phyloP scores from a whole-genome alignment of 106 monocot genomes.

The Gastrodia elata region DNA sequence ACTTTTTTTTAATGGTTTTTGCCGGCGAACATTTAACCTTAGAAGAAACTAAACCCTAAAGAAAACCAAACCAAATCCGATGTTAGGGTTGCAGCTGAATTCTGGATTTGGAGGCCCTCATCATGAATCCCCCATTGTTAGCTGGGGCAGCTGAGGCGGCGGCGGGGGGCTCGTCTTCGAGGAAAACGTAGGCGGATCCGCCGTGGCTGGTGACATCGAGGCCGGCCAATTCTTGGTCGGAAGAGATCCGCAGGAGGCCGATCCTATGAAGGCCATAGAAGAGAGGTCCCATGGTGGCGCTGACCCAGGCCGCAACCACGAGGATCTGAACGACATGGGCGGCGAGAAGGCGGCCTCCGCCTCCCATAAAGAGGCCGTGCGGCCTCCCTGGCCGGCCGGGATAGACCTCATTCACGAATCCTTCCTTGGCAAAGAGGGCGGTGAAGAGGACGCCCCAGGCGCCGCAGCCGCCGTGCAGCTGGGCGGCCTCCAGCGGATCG shows the following conservation, averaged over 20 bases:
- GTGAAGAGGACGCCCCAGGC: conserved; percentile 32
- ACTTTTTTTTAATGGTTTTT: too few species aligned
- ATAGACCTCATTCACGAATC: conserved; percentile 16
- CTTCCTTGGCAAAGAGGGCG: conserved; percentile 25
- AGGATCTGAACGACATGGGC: conserved; percentile 19
- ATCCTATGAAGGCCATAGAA: conserved; percentile 21
- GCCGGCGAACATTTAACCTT: too few species aligned
- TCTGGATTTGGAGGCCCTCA: background rate
- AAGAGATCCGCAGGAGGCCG: conserved; percentile 22
- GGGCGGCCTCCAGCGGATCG: conserved; percentile 38
- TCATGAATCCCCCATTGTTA: background rate
- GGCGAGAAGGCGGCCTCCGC: conserved; percentile 22
- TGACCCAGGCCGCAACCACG: conserved; percentile 26
- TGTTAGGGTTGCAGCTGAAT: background rate
- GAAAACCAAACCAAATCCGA: too few species aligned
- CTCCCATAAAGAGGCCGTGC: conserved; percentile 31
- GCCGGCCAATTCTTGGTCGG: conserved; percentile 31
- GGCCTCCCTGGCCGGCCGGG: conserved; percentile 5
- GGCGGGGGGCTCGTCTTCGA: background rate
- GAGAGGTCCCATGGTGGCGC: conserved; percentile 11
- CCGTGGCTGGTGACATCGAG: conserved; percentile 31
- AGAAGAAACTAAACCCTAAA: too few species aligned
- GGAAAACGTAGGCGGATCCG: conserved; percentile 14
- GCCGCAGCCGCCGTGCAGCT: conserved; percentile 39
- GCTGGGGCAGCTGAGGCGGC: background rate